phyloP scores from a whole-genome alignment of 2,329 filamentous ascomycete genomes.

The Didymella glomerata region DNA sequence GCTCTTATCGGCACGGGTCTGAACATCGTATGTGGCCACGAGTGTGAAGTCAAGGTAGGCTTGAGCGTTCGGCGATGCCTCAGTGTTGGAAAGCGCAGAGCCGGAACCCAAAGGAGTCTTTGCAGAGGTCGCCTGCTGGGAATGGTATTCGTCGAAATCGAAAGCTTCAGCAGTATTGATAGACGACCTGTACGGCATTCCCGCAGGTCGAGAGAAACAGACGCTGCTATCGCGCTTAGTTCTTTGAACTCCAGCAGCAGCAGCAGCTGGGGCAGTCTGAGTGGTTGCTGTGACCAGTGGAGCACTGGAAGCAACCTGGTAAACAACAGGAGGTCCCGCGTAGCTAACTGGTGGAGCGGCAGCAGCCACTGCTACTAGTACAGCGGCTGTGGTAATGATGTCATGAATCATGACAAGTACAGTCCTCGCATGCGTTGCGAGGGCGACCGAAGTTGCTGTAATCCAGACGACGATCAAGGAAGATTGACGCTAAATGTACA shows the following conservation, averaged over 20 bases:
- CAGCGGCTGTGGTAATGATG: neutral
- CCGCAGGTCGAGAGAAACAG: constrained; percentile 7
- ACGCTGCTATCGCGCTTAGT: neutral
- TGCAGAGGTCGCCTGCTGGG: constrained; percentile 1
- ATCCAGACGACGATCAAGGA: neutral
- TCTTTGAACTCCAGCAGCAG: neutral
- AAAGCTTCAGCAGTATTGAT: constrained; percentile 1
- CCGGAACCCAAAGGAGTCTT: neutral
- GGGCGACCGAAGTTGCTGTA: neutral
- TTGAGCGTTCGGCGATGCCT: constrained; percentile 6
- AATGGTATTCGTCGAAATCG: constrained; percentile 2
- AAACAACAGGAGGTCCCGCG: constrained; percentile 7
- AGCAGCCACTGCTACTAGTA: constrained; percentile 3
- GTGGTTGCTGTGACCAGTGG: constrained; percentile 10
- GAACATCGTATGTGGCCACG: constrained; percentile 5
- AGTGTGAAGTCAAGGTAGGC: constrained; percentile 4
- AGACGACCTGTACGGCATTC: constrained; percentile 1
- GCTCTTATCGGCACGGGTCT: constrained; percentile 20
- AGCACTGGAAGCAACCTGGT: constrained; percentile 3
- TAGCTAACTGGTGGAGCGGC: constrained; percentile 4
- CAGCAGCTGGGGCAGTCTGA: neutral
- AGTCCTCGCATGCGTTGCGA: neutral
- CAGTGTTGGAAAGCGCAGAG: constrained; percentile 3
- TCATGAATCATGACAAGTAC: neutral
- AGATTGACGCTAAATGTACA: neutral